Base-by-base conservation (phyloP, 2,329 filamentous ascomycete genomes). In the Penicillium sp. region DNA sequence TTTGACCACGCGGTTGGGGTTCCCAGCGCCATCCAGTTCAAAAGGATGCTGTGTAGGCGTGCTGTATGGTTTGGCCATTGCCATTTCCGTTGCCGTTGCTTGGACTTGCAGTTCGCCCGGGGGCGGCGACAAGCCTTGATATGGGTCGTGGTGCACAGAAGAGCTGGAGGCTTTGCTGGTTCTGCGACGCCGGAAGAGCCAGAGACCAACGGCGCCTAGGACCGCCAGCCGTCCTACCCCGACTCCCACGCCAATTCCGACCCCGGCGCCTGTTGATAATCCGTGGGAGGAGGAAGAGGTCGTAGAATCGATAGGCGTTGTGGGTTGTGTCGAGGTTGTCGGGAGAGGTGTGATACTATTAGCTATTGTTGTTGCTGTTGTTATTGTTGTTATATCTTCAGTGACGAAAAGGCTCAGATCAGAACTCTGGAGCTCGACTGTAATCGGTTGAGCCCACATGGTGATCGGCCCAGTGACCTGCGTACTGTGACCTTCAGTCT, bases 371-470 rank as follows among this genome's bases (percentile, higher is more conserved):
- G 35, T 3, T 6, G 56, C 26, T 2, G 56, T 31, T 13, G 56
- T 46, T 2, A 48, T 35, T 19, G 56, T 52, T 15, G n/a, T n/a
- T n/a, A n/a, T n/a, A n/a, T n/a, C n/a, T 50, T 41, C 3, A 45
- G 30, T 26, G 13, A 52, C 48, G 15, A 60, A 60, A 2, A 60
- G 50, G 5, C 30, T 55, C 50, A 49, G 23, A 17, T 60, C 58
- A 17, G 21, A 45, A 9, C 21, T 26, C 23, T 57, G 41, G 5
- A 56, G 55, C 5, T 53, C 59, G 8, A 61, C 58, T 17, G 41
- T 64, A 19, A 68, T 57, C n/a, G 65, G 66, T 49, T 71, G 68
- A 13, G 69, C 70, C 69, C 69, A 72, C 69, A 71, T 71, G 6
- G 70, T 72, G 23, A 73, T 50, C 9, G 69, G 68, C 2, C 70